Evolutionary conservation across 2,329 filamentous ascomycete genomes (phyloP).

Genomic region (Aspergillus unguis): DNA sequence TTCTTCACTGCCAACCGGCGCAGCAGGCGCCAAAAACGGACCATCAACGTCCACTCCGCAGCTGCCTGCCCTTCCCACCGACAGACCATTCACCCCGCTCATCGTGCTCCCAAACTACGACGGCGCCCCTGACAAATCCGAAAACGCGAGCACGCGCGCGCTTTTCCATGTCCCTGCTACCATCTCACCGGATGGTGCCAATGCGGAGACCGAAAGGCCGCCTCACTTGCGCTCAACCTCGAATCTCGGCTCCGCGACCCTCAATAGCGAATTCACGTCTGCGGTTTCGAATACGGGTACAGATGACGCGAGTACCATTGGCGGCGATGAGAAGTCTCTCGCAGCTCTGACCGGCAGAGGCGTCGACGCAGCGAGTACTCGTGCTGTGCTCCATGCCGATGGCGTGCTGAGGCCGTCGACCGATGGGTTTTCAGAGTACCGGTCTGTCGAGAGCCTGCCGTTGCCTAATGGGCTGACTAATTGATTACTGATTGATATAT

Average conservation of each 20-base stretch:
- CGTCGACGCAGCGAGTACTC: conserved; percentile 29
- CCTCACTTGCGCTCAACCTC: conserved; percentile 19
- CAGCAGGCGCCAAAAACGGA: not conserved
- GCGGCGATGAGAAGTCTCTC: conserved; percentile 25
- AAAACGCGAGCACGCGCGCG: conserved; percentile 34
- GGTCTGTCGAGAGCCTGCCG: conserved; percentile 27
- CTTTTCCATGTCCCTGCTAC: conserved; percentile 29
- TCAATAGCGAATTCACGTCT: conserved; percentile 28
- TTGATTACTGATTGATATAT: not conserved
- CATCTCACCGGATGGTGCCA: conserved; percentile 20
- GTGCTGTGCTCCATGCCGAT: conserved; percentile 26
- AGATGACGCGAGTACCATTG: conserved; percentile 29
- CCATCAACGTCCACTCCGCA: not conserved
- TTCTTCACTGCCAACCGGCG: not conserved
- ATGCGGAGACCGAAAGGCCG: conserved; percentile 11
- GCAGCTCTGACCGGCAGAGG: conserved; percentile 17
- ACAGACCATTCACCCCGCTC: conserved; percentile 23
- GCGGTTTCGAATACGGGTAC: conserved; percentile 19
- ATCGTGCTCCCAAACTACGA: conserved; percentile 31
- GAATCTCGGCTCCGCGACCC: conserved; percentile 23
- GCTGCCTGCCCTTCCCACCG: not conserved
- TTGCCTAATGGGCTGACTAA: not conserved
- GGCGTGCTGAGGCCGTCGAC: conserved; percentile 26
- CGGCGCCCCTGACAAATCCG: conserved; percentile 27
- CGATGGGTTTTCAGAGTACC: conserved; percentile 17